Evolutionary conservation across 345 rosid species (phyloP), one percentile per base, ranked within the genome.

Genomic region (Adansonia digitata): DNA sequence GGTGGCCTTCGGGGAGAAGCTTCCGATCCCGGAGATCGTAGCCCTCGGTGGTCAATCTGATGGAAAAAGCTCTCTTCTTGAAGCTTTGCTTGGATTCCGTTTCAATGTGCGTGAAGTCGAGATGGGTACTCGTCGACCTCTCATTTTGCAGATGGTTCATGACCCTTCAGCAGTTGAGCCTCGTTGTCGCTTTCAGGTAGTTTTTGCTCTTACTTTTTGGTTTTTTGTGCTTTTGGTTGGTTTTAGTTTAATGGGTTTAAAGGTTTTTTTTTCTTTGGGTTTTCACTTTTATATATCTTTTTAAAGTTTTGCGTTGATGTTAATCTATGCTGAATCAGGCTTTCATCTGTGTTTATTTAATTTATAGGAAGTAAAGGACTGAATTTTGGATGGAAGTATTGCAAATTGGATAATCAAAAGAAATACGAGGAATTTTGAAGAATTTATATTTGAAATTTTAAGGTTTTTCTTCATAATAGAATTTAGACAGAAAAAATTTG

Each of bases 41-140:
- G 98, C 97, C 57, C 79, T 95, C 10, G 99, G 99, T 7, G 98
- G 99, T 2, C 99, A 95, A 77, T 95, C 99, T 0, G 99, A 93
- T 13, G 99, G 98, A 0, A 95, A 95, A 81, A 95, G 99, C 76
- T 91, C 99, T 53, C 97, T 95, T 8, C 92, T 95, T 5, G 99
- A 93, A 78, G 99, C 99, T 1, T 90, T 95, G 12, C 83, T 95
- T 22, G 97, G 98, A 7, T 95, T 95, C 67, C 93, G 98, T 18
- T 95, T 95, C 74, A 95, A 95, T 78, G 94, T 95, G 34, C 92
- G 98, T 5, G 99, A 95, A 67, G 99, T 95, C 12, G 98, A 95
- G 77, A 95, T 95, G 98, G 99, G 98, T 4, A 95, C 98, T 27
- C 96, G 98, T 18, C 81, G 97, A 1, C 99, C 99, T 1, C 88